Conservation (phyloP, 148 eudicot genomes). For the Chenopodium formosanum region DNA sequence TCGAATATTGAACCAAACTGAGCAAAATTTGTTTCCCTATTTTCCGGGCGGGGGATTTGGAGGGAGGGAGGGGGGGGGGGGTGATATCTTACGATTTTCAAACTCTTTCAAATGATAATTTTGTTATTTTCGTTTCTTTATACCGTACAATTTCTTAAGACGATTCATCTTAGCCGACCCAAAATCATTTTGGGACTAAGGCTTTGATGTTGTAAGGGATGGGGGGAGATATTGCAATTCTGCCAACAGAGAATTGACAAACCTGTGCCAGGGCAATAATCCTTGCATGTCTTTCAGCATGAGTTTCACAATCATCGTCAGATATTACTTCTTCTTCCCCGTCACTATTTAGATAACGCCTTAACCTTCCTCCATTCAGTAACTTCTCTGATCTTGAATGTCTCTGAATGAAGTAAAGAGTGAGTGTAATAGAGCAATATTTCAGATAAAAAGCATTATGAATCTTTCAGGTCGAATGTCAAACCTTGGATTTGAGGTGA, state of each 20-base stretch:
- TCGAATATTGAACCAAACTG: neutral
- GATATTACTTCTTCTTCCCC: slow-evolving; percentile 59
- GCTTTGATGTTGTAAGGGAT: too few relatives aligned
- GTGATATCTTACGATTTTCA: too few relatives aligned
- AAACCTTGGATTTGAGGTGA: slow-evolving; percentile 88
- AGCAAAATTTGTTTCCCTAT: neutral
- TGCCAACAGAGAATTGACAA: slow-evolving; percentile 12
- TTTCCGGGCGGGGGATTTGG: too few relatives aligned
- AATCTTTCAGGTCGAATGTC: neutral
- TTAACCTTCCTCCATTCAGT: slow-evolving; percentile 69
- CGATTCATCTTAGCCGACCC: too few relatives aligned
- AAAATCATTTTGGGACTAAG: too few relatives aligned
- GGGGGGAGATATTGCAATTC: neutral
- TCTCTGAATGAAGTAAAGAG: slow-evolving; percentile 41
- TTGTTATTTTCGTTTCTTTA: too few relatives aligned
- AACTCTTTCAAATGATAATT: too few relatives aligned
- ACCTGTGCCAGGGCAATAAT: slow-evolving; percentile 65
- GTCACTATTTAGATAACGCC: slow-evolving; percentile 73
- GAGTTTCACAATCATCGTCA: slow-evolving; percentile 67
- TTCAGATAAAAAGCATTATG: neutral
- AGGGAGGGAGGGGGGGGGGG: too few relatives aligned
- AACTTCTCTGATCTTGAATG: slow-evolving; percentile 83
- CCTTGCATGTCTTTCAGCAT: slow-evolving; percentile 72
- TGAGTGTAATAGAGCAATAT: neutral
- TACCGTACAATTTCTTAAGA: too few relatives aligned